Evolutionary conservation across 1,139 yeast species (phyloP).

Genomic region (Pichia sp.): DNA sequence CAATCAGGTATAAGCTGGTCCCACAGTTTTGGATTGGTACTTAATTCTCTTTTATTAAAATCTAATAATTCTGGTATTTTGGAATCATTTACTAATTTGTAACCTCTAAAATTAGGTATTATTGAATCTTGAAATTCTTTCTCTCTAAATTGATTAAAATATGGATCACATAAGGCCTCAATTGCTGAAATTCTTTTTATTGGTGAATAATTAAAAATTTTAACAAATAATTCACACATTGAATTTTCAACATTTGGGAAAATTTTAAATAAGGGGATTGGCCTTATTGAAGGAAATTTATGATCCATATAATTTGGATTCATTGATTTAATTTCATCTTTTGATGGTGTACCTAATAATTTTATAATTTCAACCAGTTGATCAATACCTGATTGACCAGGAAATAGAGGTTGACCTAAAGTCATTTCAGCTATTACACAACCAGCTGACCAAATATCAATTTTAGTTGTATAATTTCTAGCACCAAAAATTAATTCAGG

Average conservation of each 20-base stretch:
- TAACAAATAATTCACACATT: conserved; percentile 55
- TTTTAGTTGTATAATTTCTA: conserved; percentile 72
- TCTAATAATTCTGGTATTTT: conserved; percentile 27
- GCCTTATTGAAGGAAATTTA: conserved; percentile 91
- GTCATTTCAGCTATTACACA: conserved; percentile 97
- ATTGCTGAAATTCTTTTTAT: conserved; percentile 61
- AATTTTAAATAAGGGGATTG: conserved; percentile 82
- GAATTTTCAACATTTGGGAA: conserved; percentile 62
- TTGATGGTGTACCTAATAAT: conserved; percentile 90
- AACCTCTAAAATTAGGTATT: conserved; percentile 27
- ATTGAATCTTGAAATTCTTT: conserved; percentile 32
- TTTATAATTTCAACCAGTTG: conserved; percentile 95
- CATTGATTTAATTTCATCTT: conserved; percentile 90
- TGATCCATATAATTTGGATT: conserved; percentile 97
- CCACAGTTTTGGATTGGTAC: conserved; percentile 23
- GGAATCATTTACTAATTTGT: conserved; percentile 19
- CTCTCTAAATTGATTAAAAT: conserved; percentile 69
- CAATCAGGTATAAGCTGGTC: conserved; percentile 26
- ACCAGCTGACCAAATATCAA: conserved; percentile 97
- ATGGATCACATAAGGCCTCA: conserved; percentile 62
- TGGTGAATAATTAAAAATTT: conserved; percentile 72
- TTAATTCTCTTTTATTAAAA: conserved; percentile 27
- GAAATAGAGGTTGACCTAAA: conserved; percentile 93
- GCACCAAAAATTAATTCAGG: conserved; percentile 77
- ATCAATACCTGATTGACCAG: conserved; percentile 97